Percentiles rank a stretch among this genome's conserved stretches.
These are phyloP conservation scores for Puccinellia tenuiflora DNA, from an alignment of 176 grass and related monocot genomes.

Conservation along the genomic window DNA sequence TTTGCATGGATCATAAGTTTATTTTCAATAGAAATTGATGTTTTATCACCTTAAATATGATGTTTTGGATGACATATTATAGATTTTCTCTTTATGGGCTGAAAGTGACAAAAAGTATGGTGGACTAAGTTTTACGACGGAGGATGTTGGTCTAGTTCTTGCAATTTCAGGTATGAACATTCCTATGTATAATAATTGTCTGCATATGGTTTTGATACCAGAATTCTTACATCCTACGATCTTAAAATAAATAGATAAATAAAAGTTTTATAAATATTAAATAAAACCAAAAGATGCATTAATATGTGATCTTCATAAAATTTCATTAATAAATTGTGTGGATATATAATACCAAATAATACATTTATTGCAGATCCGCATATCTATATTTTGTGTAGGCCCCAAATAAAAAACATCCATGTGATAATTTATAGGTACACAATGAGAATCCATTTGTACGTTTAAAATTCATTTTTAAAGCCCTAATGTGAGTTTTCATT, in stretches of 20 bases:
- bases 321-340: not conserved
- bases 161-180: slow-evolving; percentile 29
- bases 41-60: not conserved
- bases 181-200: not conserved
- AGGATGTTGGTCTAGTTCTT: slow-evolving; percentile 52
- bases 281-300: not conserved
- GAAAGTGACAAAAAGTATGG: slow-evolving; percentile 51
- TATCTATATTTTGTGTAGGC: too few species aligned
- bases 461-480: too few species aligned
- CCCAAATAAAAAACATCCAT: too few species aligned
- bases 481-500: too few species aligned
- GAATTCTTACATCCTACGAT: not conserved
- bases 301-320: not conserved
- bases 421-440: too few species aligned
- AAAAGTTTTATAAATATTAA: not conserved
- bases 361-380: too few species aligned
- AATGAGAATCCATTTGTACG: too few species aligned
- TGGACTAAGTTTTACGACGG: slow-evolving; percentile 42
- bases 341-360: not conserved
- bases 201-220: not conserved
- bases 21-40: not conserved
- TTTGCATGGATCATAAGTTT: not conserved
- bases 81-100: slow-evolving; percentile 58
- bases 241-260: not conserved
- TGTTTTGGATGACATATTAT: not conserved